Evolutionary conservation across 2,329 filamentous ascomycete species (phyloP), one percentile per base, ranked within the genome.

Genomic region (Colletotrichum cordylinicola): DNA sequence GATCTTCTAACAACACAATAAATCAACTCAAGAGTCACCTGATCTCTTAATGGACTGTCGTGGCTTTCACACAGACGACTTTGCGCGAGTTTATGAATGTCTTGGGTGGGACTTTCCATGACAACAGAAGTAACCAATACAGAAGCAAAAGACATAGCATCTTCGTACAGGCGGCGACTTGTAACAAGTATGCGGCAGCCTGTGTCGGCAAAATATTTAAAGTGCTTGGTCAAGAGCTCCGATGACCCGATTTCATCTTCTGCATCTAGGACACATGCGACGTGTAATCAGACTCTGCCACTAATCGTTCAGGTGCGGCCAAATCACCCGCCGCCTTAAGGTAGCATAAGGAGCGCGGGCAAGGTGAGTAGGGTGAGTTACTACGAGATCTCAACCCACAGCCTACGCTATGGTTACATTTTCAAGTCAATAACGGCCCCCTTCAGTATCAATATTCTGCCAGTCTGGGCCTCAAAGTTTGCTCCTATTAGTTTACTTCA

Each of bases 171-270:
- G 0, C 39, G 39, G 39, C 18, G 39, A 43, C 39, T 43, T n/a
- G 39, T 43, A 9, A 43, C 39, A 43, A 43, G 16, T 10, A 43
- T n/a, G 16, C 39, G 3, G 39, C 39, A 43, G 4, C 39, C 39
- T 43, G 0, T 6, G 16, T 43, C 39, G 39, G 39, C 39, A 3
- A 43, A 0, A n/a, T 18, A 4, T 8, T 18, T 43, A 0, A 48
- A 48, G 39, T 48, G 39, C 39, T 48, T 48, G 39, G 39, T 48
- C 0, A 48, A 48, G 39, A 48, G 39, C 18, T 43, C 39, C 18
- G 39, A n/a, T 43, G 39, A 43, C 18, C 39, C 5, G 39, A 43
- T 43, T 43, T 43, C 39, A 43, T 43, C 39, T 0, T 43, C 39
- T n/a, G 39, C 39, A 43, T 43, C 39, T 0, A 43, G 18, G 0